These are phyloP conservation scores for Neurospora sp. DNA, from an alignment of 495 filamentous ascomycete genomes.

Conservation along the genomic window DNA sequence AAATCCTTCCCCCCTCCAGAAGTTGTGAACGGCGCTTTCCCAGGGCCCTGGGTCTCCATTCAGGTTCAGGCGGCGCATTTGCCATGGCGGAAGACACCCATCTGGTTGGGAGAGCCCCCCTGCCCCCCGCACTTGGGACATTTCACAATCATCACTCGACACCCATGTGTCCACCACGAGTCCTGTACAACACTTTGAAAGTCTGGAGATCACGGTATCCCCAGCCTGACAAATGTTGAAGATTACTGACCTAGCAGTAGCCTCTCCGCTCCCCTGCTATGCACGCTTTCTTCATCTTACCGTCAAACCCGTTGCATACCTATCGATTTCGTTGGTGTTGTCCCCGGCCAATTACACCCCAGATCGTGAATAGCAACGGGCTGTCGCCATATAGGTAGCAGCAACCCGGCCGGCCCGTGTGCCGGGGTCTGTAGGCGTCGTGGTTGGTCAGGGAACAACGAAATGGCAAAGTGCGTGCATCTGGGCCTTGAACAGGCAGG, in stretches of 20 bases:
- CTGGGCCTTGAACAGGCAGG: background rate
- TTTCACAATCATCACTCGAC: background rate
- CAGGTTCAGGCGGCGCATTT: background rate
- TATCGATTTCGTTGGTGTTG: background rate
- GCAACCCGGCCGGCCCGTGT: too few relatives aligned
- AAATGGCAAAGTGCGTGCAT: background rate
- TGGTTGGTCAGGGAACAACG: background rate
- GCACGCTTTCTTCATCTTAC: background rate
- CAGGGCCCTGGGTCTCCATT: background rate
- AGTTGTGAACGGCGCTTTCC: background rate
- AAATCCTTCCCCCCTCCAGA: background rate
- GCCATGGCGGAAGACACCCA: background rate
- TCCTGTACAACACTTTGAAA: background rate
- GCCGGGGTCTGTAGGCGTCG: background rate
- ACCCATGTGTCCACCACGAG: background rate
- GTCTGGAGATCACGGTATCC: background rate
- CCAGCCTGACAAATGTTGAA: background rate
- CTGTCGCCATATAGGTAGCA: background rate
- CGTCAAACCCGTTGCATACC: too few relatives aligned
- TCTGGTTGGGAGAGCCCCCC: background rate
- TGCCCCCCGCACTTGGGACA: background rate
- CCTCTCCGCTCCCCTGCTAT: background rate
- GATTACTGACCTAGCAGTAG: background rate
- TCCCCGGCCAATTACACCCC: background rate
- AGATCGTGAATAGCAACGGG: background rate